Conservation (phyloP, 352 stramenopile genomes). For the Phytophthora litchii region DNA sequence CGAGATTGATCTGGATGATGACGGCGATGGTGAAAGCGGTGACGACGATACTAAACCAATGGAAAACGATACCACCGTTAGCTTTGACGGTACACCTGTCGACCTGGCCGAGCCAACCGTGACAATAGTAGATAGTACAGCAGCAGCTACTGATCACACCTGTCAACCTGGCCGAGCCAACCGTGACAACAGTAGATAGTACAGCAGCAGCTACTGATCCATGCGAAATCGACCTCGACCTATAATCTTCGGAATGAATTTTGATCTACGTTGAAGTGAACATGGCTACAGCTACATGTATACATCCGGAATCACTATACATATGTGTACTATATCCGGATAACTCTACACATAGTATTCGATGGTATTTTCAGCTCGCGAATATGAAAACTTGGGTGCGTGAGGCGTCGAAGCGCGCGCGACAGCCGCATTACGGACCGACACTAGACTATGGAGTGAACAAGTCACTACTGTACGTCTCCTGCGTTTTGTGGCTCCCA, state of each 20-base stretch:
- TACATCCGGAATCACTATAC: background rate
- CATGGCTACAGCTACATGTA: background rate
- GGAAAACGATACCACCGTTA: constrained; percentile 17
- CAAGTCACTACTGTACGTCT: constrained; percentile 49
- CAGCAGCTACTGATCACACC: constrained; percentile 20
- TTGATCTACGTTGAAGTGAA: background rate
- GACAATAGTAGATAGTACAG: constrained; percentile 1
- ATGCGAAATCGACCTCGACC: constrained; percentile 47
- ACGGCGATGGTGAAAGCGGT: constrained; percentile 36
- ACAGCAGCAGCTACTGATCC: constrained; percentile 21
- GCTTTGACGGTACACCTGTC: constrained; percentile 3
- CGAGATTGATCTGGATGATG: constrained; percentile 61
- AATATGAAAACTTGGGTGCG: constrained; percentile 85
- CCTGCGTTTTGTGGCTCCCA: background rate
- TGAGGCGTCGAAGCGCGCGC: constrained; percentile 54
- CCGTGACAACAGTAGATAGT: constrained; percentile 3
- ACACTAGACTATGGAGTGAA: constrained; percentile 70
- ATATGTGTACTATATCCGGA: constrained; percentile 3
- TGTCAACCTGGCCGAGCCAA: background rate
- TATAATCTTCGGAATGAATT: constrained; percentile 24
- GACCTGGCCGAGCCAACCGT: background rate
- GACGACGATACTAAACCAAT: constrained; percentile 14
- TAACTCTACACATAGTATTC: background rate
- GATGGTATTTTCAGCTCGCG: too few species aligned
- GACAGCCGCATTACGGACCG: constrained; percentile 53